A percentile compares a stretch with the other conserved stretches of the same genome.
Conservation (phyloP, 805 yeast species). For the Wickerhamiella parazyma region DNA sequence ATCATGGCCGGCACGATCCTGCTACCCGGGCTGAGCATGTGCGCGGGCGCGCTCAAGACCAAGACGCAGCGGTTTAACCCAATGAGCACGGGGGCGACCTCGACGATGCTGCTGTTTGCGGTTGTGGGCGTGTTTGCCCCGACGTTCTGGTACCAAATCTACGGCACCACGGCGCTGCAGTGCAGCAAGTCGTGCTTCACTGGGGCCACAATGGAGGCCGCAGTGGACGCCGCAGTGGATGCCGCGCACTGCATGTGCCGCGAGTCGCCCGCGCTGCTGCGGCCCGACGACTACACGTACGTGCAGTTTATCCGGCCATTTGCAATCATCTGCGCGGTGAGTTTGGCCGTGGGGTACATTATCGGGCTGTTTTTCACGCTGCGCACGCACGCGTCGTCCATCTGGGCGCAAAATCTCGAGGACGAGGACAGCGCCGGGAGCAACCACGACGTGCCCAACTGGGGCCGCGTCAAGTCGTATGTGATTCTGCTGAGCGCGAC, state of each 20-base stretch:
- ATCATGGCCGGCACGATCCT: slow-evolving; percentile 82
- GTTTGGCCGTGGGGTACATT: slow-evolving; percentile 68
- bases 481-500: slow-evolving; percentile 76
- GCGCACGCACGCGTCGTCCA: slow-evolving; percentile 90
- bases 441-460: slow-evolving; percentile 94
- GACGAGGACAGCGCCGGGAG: slow-evolving; percentile 33
- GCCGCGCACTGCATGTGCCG: slow-evolving; percentile 31
- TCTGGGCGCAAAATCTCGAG: slow-evolving; percentile 66
- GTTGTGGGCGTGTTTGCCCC: slow-evolving; percentile 87
- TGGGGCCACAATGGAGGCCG: neutral
- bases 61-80: slow-evolving; percentile 95
- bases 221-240: neutral
- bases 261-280: slow-evolving; percentile 55
- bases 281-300: slow-evolving; percentile 51
- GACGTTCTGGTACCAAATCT: slow-evolving; percentile 75
- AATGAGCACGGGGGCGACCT: slow-evolving; percentile 90
- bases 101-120: slow-evolving; percentile 88
- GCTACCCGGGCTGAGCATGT: slow-evolving; percentile 91
- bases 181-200: slow-evolving; percentile 30
- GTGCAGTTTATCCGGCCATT: slow-evolving; percentile 64
- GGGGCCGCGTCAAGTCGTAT: slow-evolving; percentile 80
- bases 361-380: slow-evolving; percentile 88
- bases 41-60: slow-evolving; percentile 86
- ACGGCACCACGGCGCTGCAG: slow-evolving; percentile 68
- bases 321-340: slow-evolving; percentile 63